phyloP scores from a whole-genome alignment of 495 filamentous ascomycete species.

The Talaromyces ruber region DNA sequence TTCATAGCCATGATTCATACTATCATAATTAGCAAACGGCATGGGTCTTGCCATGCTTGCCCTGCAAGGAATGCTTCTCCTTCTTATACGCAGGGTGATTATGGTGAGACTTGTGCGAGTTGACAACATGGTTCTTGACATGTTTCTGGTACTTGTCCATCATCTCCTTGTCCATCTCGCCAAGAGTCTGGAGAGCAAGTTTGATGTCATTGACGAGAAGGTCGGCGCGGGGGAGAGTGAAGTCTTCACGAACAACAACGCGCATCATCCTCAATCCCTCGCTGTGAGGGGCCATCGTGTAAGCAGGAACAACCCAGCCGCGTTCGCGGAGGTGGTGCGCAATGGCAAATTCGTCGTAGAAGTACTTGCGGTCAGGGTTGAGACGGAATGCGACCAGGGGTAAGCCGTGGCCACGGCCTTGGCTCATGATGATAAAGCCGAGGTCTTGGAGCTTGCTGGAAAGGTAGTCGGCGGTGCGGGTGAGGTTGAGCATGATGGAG shows the following conservation, averaged over 20 bases:
- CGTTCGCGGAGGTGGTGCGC: slow-evolving; percentile 75
- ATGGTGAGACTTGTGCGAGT: slow-evolving; percentile 46
- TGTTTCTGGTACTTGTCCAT: slow-evolving; percentile 54
- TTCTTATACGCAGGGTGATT: slow-evolving; percentile 60
- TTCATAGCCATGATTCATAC: background rate
- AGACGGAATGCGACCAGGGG: slow-evolving; percentile 83
- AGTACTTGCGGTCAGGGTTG: slow-evolving; percentile 43
- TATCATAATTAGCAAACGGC: slow-evolving; percentile 54
- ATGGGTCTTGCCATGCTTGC: slow-evolving; percentile 83
- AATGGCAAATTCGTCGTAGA: slow-evolving; percentile 75
- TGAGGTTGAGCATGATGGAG: slow-evolving; percentile 81
- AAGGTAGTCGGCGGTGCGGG: slow-evolving; percentile 75
- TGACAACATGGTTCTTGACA: slow-evolving; percentile 46
- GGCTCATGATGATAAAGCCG: slow-evolving; percentile 79
- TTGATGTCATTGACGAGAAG: slow-evolving; percentile 64
- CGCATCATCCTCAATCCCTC: slow-evolving; percentile 75
- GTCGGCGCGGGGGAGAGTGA: slow-evolving; percentile 68
- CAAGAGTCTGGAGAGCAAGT: slow-evolving; percentile 55
- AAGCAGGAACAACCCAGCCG: slow-evolving; percentile 87
- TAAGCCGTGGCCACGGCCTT: slow-evolving; percentile 63
- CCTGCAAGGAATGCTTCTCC: slow-evolving; percentile 80
- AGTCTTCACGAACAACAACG: slow-evolving; percentile 84
- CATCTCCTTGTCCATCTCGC: slow-evolving; percentile 62
- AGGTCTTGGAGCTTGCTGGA: slow-evolving; percentile 55
- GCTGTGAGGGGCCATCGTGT: slow-evolving; percentile 87